phyloP scores from a whole-genome alignment of 2,329 filamentous ascomycete species.

The Sporothrix inflata region DNA sequence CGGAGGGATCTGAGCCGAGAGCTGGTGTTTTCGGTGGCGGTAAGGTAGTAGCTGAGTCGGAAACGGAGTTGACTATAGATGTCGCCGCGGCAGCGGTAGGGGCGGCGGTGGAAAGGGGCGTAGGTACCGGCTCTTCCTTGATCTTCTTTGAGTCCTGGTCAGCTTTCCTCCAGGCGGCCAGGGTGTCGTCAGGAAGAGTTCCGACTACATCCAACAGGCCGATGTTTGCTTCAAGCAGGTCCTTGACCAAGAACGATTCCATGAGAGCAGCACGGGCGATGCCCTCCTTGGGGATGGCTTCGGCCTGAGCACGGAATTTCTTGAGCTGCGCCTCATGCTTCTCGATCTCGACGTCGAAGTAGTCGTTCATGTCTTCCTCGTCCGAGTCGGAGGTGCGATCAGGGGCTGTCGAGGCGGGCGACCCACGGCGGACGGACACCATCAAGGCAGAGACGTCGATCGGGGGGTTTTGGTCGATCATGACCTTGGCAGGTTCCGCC shows the following conservation, averaged over 20 bases:
- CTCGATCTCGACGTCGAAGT: slow-evolving; percentile 57
- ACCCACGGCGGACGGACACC: slow-evolving; percentile 30
- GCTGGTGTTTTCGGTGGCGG: background rate
- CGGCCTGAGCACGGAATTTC: slow-evolving; percentile 48
- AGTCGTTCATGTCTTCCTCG: slow-evolving; percentile 62
- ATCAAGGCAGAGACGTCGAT: slow-evolving; percentile 21
- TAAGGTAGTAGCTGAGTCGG: background rate
- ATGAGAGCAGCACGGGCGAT: slow-evolving; percentile 51
- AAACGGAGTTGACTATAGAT: background rate
- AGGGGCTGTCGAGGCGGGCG: background rate
- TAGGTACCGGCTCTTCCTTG: background rate
- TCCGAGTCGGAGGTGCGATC: slow-evolving; percentile 53
- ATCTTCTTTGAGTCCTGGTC: slow-evolving; percentile 21
- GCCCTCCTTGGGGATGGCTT: slow-evolving; percentile 47
- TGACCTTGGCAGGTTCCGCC: background rate
- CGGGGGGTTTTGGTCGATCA: background rate
- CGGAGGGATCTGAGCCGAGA: background rate
- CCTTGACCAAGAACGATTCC: slow-evolving; percentile 53
- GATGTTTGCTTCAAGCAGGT: slow-evolving; percentile 52
- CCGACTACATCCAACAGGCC: slow-evolving; percentile 50
- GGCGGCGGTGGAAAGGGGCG: background rate
- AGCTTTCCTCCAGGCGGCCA: slow-evolving; percentile 35
- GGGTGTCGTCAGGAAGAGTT: slow-evolving; percentile 44
- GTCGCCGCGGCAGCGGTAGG: background rate
- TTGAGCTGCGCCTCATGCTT: slow-evolving; percentile 56